Evolutionary conservation across 768 basidiomycete species (phyloP).

Genomic region (Collybia sp.): DNA sequence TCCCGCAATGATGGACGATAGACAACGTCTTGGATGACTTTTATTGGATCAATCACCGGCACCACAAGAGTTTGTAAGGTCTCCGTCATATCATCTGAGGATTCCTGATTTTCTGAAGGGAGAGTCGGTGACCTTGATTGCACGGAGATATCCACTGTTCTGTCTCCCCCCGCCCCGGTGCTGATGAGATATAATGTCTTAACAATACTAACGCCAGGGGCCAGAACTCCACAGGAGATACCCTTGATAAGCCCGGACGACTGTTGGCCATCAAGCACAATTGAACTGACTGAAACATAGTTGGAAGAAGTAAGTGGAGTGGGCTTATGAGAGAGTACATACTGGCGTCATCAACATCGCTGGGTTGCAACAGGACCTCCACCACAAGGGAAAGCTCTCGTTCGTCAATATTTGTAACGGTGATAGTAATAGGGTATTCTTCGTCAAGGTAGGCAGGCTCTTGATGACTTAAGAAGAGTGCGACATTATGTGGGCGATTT

Average conservation of each 20-base stretch:
- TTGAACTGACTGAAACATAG: slow-evolving; percentile 65
- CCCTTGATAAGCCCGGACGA: slow-evolving; percentile 75
- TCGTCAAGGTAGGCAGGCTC: slow-evolving; percentile 80
- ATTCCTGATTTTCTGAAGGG: slow-evolving; percentile 16
- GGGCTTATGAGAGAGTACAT: slow-evolving; percentile 16
- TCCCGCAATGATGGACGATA: slow-evolving; percentile 43
- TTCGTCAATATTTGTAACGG: slow-evolving; percentile 69
- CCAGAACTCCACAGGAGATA: slow-evolving; percentile 57
- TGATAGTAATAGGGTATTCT: slow-evolving; percentile 66
- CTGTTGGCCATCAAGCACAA: slow-evolving; percentile 56
- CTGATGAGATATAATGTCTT: slow-evolving; percentile 65
- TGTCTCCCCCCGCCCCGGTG: slow-evolving; percentile 60
- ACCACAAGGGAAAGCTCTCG: slow-evolving; percentile 62
- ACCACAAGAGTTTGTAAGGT: slow-evolving; percentile 63
- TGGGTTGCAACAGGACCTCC: slow-evolving; percentile 78
- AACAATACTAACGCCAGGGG: slow-evolving; percentile 48
- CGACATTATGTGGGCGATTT: slow-evolving; percentile 55
- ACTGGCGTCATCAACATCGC: slow-evolving; percentile 73
- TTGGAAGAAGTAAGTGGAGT: not conserved
- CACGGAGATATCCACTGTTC: slow-evolving; percentile 78
- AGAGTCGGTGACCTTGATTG: slow-evolving; percentile 44
- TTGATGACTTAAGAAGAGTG: slow-evolving; percentile 51
- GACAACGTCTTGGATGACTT: slow-evolving; percentile 42
- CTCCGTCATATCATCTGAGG: slow-evolving; percentile 44
- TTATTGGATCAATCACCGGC: slow-evolving; percentile 61